Evolutionary conservation across 345 rosid species (phyloP), one percentile per base, ranked within the genome.

Genomic region (Passiflora organensis): DNA sequence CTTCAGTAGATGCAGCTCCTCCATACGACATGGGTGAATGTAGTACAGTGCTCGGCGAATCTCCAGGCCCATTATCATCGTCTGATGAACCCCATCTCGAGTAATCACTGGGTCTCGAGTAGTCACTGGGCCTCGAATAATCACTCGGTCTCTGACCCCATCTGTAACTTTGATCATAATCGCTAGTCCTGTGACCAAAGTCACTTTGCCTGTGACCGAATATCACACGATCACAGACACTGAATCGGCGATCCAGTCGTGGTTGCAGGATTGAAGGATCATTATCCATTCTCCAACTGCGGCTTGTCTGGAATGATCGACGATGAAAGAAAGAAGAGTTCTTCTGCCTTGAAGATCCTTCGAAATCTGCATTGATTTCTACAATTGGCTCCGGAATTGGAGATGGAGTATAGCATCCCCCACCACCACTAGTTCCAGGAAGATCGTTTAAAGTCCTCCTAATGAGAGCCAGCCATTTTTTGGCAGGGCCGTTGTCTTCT

Each of bases 401-500:
- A 36, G 97, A 93, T 0, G 95, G 91, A 2, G 95, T 82, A 68
- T 86, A 86, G 68, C 72, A 85, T 0, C 78, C 70, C 44, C 76
- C 79, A 36, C 82, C 72, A 16, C 95, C 96, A 15, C 89, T 85
- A 20, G 82, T 78, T 67, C 99, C 99, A 13, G 97, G 97, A 57
- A 82, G 89, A 82, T 73, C 79, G 55, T 89, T 93, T 17, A 93
- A 82, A 25, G 96, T 81, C 75, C 66, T 93, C 39, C 91, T 77
- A 37, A 93, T 80, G 32, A 89, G 83, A 37, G 91, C 76, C 54
- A 78, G 71, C 99, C 97, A 93, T 76, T 93, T 93, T 53, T 93
- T 86, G 56, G 97, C 96, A 47, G 97, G 99, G 21, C 96, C 99
- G 32, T 88, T 93, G 78, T 93, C 97, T 80, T 93, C 99, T 45